Base-by-base conservation (phyloP, 768 basidiomycete genomes). In the Lepiota venenata region DNA sequence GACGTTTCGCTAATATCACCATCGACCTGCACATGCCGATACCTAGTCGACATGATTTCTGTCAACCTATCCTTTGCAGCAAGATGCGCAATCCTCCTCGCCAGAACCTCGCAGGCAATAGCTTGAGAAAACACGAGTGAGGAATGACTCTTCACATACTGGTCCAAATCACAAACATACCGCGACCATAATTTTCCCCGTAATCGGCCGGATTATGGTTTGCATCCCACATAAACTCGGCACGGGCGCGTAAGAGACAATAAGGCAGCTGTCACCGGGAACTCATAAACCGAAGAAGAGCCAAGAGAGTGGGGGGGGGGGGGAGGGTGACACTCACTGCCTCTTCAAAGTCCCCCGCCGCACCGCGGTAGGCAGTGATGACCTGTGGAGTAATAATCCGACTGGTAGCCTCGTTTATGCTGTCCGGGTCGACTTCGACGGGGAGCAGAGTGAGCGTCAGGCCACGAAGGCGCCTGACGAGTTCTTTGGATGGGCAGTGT, bases 281-380 rank as follows among this genome's bases (percentile, higher is more conserved):
- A 21, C 11, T 14, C 50, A 15, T 45, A 41, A 47, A 38, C 49
- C 32, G 14, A 25, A 40, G 51, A 57, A 42, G 12, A 22, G 38
- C 12, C 21, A n/a, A n/a, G 37, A 15, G 3, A 25, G n/a, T 22
- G 35, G 32, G n/a, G n/a, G n/a, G n/a, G n/a, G n/a, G n/a, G n/a
- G n/a, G n/a, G n/a, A n/a, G n/a, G n/a, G 51, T 25, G 22, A 50
- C 39, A 22, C 85, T 60, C 63, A 94, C 91, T 21, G 91, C 89
- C 64, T 93, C 90, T 15, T 75, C 68, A 64, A 94, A 94, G 69
- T 96, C 93, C 5, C 95, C 95, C 7, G 89, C 94, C 20, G 91
- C 87, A 47, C 80, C 81, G 22, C 75, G 78, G 63, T 87, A 98
- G 1, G 93, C 83, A 38, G 75, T 73, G 55, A 98, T 80, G 42